phyloP scores from a whole-genome alignment of 73 alveolate genomes.

The Loxodes magnus region DNA sequence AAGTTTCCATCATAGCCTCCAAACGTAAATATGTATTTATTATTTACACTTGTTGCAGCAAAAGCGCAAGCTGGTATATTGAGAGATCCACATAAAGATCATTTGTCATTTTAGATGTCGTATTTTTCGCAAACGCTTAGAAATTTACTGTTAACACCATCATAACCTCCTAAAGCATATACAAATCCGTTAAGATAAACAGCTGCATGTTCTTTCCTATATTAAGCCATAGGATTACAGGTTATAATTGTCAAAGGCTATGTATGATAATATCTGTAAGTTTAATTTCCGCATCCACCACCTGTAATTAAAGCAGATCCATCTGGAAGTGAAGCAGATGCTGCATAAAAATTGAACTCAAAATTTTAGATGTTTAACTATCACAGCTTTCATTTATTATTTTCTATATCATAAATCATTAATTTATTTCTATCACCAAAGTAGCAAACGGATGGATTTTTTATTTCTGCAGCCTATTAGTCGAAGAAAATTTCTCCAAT shows the following conservation, averaged over 20 bases:
- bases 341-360: conserved; percentile 60
- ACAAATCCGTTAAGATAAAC: conserved; percentile 46
- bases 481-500: conserved; percentile 11
- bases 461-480: conserved; percentile 8
- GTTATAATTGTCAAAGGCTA: conserved; percentile 27
- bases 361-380: conserved; percentile 5
- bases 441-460: conserved; percentile 39
- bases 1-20: conserved; percentile 82
- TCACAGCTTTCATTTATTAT: conserved; percentile 34
- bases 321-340: conserved; percentile 68
- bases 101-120: conserved; percentile 28
- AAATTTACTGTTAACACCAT: conserved; percentile 49
- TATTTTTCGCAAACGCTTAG: conserved; percentile 54
- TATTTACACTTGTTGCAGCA: conserved; percentile 60
- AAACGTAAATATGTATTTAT: conserved; percentile 52
- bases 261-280: conserved; percentile 32
- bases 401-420: conserved; percentile 39
- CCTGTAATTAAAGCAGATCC: conserved; percentile 72
- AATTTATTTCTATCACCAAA: conserved; percentile 70
- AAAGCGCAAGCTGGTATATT: conserved; percentile 62
- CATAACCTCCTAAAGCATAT: conserved; percentile 84
- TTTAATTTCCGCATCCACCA: conserved; percentile 65
- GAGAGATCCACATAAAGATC: conserved; percentile 59
- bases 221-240: conserved; percentile 42
- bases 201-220: conserved; percentile 80